Conservation (phyloP, 257 asterid species). For the Ajuga chamaepitys region DNA sequence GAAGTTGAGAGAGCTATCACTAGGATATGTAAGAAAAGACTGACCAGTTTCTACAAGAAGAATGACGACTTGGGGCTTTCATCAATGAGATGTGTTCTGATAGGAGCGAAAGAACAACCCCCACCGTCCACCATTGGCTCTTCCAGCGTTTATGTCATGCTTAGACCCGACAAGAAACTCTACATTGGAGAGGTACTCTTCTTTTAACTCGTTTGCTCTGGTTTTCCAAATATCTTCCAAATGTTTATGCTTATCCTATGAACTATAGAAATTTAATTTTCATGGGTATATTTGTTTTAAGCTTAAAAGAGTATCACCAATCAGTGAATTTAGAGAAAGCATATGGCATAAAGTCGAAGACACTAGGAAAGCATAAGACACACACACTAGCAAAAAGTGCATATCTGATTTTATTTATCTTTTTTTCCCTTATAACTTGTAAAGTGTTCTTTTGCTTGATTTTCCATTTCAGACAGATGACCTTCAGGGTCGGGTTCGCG, state of each 20-base stretch:
- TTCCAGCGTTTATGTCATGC: constrained; percentile 77
- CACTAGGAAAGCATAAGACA: too few species aligned
- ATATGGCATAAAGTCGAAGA: too few species aligned
- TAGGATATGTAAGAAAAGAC: constrained; percentile 35
- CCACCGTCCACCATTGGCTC: constrained; percentile 92
- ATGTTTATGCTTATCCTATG: too few species aligned
- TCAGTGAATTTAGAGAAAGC: too few species aligned
- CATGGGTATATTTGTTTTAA: too few species aligned
- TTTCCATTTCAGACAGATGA: constrained; percentile 61
- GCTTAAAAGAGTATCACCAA: too few species aligned
- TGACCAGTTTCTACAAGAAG: constrained; percentile 30
- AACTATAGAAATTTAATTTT: too few species aligned
- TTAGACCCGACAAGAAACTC: constrained; percentile 62
- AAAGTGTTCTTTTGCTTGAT: background rate
- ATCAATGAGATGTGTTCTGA: constrained; percentile 39
- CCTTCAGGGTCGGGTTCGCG: constrained; percentile 73
- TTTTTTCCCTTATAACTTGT: background rate
- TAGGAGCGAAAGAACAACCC: constrained; percentile 79
- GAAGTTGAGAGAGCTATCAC: constrained; percentile 52
- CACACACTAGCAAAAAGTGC: too few species aligned
- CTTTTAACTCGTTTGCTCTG: background rate
- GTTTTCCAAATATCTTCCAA: background rate
- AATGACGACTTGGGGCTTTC: constrained; percentile 22
- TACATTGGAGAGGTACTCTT: constrained; percentile 90
- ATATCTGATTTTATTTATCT: too few species aligned